Evolutionary conservation across 139 green algal species (phyloP).

Genomic region (Tetratostichococcus sp.): DNA sequence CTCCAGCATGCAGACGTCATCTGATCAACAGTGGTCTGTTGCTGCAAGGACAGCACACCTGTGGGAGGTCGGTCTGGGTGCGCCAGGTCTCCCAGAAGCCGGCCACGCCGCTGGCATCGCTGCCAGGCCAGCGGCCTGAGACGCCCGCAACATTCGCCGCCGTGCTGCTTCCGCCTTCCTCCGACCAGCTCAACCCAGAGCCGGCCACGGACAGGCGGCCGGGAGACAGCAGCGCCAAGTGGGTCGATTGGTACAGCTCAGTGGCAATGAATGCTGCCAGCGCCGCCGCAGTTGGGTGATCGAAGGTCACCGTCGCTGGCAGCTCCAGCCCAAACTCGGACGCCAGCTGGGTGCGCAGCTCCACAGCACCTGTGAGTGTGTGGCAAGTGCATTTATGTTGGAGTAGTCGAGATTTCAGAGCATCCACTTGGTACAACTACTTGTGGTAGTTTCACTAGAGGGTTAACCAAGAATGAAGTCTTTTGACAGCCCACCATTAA

Average conservation of each 20-base stretch:
- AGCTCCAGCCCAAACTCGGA: conserved; percentile 35
- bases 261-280: conserved; percentile 25
- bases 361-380: conserved; percentile 40
- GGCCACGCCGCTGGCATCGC: not conserved
- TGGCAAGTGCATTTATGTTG: too few relatives aligned
- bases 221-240: not conserved
- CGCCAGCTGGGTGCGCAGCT: conserved; percentile 56
- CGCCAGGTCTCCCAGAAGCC: conserved; percentile 3
- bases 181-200: not conserved
- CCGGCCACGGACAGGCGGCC: not conserved
- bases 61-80: conserved; percentile 9
- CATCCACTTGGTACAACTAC: too few relatives aligned
- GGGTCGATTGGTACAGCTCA: not conserved
- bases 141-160: not conserved
- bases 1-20: too few relatives aligned
- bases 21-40: too few relatives aligned
- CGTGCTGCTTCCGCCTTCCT: not conserved
- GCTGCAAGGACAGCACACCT: conserved; percentile 16
- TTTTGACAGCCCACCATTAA: too few relatives aligned
- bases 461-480: too few relatives aligned
- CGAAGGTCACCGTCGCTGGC: conserved; percentile 58
- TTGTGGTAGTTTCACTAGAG: too few relatives aligned
- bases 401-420: too few relatives aligned
- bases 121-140: not conserved
- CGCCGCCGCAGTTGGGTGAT: conserved; percentile 45